phyloP scores from a whole-genome alignment of 441 rosid genomes.

The Eutrema salsugineum region DNA sequence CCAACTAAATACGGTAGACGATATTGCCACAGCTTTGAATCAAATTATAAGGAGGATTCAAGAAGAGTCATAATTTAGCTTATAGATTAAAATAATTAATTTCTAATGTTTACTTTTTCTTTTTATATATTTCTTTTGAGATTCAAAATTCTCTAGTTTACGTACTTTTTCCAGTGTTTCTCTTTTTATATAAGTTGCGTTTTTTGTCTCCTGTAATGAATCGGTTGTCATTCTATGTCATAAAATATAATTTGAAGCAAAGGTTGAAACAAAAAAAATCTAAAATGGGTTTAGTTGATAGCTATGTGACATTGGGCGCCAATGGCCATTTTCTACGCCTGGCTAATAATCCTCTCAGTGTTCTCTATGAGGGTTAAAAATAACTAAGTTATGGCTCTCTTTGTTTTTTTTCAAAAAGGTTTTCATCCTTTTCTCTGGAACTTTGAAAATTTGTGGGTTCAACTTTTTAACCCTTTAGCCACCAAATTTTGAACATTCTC shows the following conservation, averaged over 20 bases:
- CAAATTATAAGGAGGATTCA: constrained; percentile 45
- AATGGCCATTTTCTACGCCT: background rate
- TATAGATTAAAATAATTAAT: background rate
- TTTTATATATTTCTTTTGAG: background rate
- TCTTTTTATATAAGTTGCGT: background rate
- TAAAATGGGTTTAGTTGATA: background rate
- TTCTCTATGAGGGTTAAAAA: background rate
- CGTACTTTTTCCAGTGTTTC: background rate
- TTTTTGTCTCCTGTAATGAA: constrained; percentile 15
- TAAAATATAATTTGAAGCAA: background rate
- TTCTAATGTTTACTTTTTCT: background rate
- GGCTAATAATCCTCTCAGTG: background rate
- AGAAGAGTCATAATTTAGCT: constrained; percentile 35
- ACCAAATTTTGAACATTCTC: background rate
- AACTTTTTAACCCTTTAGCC: background rate
- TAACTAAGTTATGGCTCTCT: background rate
- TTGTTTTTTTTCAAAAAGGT: background rate
- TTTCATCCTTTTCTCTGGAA: constrained; percentile 3
- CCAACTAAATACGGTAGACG: constrained; percentile 53
- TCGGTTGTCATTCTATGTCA: background rate
- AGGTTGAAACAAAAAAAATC: background rate
- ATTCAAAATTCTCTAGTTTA: background rate
- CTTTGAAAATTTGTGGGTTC: constrained; percentile 1
- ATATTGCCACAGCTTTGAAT: constrained; percentile 55
- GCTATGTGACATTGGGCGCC: background rate